Conservation (phyloP, 176 grass and related monocot genomes). For the Panicum miliaceum region DNA sequence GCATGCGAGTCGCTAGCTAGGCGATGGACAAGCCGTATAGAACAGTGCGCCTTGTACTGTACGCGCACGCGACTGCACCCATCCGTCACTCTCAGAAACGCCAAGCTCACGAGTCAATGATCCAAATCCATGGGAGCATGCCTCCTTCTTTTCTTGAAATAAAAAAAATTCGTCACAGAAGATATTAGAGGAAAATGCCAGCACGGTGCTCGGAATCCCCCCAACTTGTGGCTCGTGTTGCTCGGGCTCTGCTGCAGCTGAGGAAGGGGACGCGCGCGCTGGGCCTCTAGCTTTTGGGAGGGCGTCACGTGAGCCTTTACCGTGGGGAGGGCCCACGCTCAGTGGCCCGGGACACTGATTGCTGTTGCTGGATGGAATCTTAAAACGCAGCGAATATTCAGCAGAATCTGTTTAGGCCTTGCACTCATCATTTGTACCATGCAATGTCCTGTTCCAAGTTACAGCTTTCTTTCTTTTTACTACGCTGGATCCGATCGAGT, state of each 20-base stretch:
- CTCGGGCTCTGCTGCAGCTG: background rate
- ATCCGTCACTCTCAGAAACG: background rate
- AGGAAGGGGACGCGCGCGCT: background rate
- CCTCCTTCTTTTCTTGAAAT: background rate
- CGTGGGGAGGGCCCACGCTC: constrained; percentile 4
- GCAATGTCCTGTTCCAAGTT: background rate
- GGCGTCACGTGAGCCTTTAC: constrained; percentile 33
- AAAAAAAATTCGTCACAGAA: background rate
- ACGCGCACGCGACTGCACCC: background rate
- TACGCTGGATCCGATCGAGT: background rate
- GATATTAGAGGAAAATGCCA: background rate
- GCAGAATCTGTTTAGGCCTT: background rate
- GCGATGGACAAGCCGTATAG: background rate
- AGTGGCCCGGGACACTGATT: background rate
- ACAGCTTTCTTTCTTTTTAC: background rate
- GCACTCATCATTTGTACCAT: background rate
- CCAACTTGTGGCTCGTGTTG: constrained; percentile 40
- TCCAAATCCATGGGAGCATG: constrained; percentile 3
- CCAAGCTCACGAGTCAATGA: constrained; percentile 26
- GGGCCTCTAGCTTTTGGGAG: background rate
- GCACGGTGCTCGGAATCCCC: background rate
- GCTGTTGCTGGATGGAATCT: background rate
- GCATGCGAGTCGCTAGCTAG: background rate
- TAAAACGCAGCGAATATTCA: background rate
- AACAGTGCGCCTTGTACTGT: background rate